These are phyloP conservation scores for Metschnikowia dekortorum DNA, from an alignment of 805 yeast genomes.

Conservation along the genomic window DNA sequence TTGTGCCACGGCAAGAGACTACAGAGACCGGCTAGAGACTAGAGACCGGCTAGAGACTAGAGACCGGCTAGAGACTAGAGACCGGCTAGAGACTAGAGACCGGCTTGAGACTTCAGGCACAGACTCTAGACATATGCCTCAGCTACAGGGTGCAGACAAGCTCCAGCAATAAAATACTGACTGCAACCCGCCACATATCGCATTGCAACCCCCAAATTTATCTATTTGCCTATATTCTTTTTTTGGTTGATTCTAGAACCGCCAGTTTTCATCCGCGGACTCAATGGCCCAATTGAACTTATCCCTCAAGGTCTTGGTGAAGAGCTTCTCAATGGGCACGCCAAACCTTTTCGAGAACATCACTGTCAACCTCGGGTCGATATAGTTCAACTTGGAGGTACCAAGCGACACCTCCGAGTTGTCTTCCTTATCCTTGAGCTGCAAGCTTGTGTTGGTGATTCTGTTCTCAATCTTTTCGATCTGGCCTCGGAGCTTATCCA, in stretches of 20 bases:
- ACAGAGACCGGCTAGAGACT: no score
- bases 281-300: conserved; percentile 96
- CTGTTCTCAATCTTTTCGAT: conserved; percentile 69
- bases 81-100: no score
- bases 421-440: conserved; percentile 87
- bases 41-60: no score
- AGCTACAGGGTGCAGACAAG: no score
- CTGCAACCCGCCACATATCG: no score
- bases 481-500: conserved; percentile 70
- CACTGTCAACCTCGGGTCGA: conserved; percentile 89
- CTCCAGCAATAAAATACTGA: no score
- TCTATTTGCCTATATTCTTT: neutral
- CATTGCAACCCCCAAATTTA: neutral
- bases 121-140: no score
- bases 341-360: conserved; percentile 79
- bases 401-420: conserved; percentile 90
- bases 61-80: no score
- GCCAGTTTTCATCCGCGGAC: conserved; percentile 84
- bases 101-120: no score
- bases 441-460: conserved; percentile 62
- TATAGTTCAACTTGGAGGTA: conserved; percentile 90
- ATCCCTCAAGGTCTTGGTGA: conserved; percentile 86
- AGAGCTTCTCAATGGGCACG: conserved; percentile 89
- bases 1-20: no score
- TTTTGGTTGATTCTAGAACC: conserved; percentile 45